Evolutionary conservation across 768 basidiomycete species (phyloP), one percentile per base, ranked within the genome.

Genomic region (Russula ochroleuca): DNA sequence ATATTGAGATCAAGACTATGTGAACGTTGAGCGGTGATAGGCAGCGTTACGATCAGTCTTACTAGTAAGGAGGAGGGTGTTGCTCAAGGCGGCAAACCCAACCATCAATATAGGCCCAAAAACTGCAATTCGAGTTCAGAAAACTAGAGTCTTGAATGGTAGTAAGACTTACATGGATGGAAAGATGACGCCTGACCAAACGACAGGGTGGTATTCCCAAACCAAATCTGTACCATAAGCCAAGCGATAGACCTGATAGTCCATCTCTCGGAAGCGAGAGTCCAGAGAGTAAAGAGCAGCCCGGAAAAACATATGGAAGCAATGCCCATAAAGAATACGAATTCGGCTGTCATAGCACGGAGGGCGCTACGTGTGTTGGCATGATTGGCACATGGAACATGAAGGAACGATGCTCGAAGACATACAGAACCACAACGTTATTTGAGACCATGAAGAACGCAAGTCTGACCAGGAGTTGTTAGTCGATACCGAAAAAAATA

Each of bases 141-240:
- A 40, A 51, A 64, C 5, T 6, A 47, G 47, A 21, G 5, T 38
- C 31, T 3, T n/a, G 35, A 13, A 23, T 7, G 15, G 25, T 10
- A 7, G 33, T 35, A n/a, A 37, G 28, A 59, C 65, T n/a, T 67
- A 56, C 65, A 57, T 0, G 78, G 77, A 59, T 80, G 79, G 70
- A 80, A 80, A 59, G 75, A 77, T 49, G 72, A 70, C 0, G 78
- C 78, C 61, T 78, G 75, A 5, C 67, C 73, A 66, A 80, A 74
- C 57, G 78, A 81, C 33, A 91, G 75, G 69, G 80, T 87, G 2
- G 84, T 86, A 68, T 87, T 89, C 0, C 90, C 90, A 64, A 92
- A 91, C 90, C 91, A 92, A 35, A 93, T 90, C 63, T 92, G 87
- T 2, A 89, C 81, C 86, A 93, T 87, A 11, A 93, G 74, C 91